Evolutionary conservation across 805 yeast species (phyloP).

Genomic region (Danielia oregonensis): DNA sequence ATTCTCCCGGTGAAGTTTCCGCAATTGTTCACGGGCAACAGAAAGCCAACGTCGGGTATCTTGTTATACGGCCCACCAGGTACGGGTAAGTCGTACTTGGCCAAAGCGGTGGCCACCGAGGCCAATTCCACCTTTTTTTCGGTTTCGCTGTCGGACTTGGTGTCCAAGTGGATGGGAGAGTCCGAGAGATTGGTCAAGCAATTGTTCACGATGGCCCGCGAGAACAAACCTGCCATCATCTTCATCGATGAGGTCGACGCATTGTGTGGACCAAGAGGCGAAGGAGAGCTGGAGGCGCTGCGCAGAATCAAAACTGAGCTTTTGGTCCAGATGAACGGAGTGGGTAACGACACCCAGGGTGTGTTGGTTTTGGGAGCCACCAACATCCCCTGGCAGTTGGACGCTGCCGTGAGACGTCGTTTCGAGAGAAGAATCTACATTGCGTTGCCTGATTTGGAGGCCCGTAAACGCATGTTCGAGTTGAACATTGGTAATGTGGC

Average conservation of each 20-base stretch:
- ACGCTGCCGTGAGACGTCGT: conserved; percentile 95
- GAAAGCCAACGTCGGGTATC: conserved; percentile 91
- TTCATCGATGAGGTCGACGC: conserved; percentile 99
- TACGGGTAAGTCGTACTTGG: conserved; percentile 94
- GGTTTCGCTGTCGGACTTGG: conserved; percentile 93
- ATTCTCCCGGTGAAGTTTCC: conserved; percentile 95
- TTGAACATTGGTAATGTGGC: conserved; percentile 89
- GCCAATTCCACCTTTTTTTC: conserved; percentile 96
- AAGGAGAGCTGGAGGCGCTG: conserved; percentile 94
- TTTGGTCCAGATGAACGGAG: conserved; percentile 98
- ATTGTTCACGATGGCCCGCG: conserved; percentile 92
- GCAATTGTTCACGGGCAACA: conserved; percentile 88
- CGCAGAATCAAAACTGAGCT: conserved; percentile 95
- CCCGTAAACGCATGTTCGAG: conserved; percentile 91
- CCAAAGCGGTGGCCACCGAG: conserved; percentile 98
- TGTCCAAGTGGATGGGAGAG: conserved; percentile 99
- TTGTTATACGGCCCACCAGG: conserved; percentile 76
- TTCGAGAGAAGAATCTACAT: conserved; percentile 94
- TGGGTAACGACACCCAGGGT: conserved; percentile 90
- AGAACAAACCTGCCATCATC: conserved; percentile 90
- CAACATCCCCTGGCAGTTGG: conserved; percentile 98
- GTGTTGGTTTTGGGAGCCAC: conserved; percentile 96
- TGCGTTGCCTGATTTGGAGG: conserved; percentile 90
- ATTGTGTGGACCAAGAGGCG: conserved; percentile 95
- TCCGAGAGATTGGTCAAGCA: conserved; percentile 95